phyloP scores from a whole-genome alignment of 306 rosid genomes.

The Prunus persica region DNA sequence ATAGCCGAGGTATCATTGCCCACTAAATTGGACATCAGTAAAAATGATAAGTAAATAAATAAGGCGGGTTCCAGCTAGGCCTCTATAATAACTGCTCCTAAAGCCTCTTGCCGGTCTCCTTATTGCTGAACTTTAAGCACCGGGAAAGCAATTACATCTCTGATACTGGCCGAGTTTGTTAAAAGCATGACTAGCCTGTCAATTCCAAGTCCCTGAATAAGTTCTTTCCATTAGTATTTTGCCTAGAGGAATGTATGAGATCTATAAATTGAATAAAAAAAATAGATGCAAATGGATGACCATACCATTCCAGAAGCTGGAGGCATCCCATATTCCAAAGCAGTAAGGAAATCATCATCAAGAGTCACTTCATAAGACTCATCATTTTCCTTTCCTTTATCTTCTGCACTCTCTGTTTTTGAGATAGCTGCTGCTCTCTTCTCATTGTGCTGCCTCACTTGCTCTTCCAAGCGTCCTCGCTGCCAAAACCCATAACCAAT shows the following conservation, averaged over 20 bases:
- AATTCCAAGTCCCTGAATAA: slow-evolving; percentile 88
- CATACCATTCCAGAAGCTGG: slow-evolving; percentile 98
- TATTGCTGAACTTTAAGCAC: slow-evolving; percentile 75
- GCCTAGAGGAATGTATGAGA: not conserved
- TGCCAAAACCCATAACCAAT: slow-evolving; percentile 35
- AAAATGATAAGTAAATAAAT: not conserved
- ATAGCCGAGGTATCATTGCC: not conserved
- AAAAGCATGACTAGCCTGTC: slow-evolving; percentile 95
- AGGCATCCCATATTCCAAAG: slow-evolving; percentile 99
- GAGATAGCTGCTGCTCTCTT: slow-evolving; percentile 53
- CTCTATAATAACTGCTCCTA: not conserved
- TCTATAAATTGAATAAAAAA: not conserved
- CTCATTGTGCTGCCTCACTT: slow-evolving; percentile 78
- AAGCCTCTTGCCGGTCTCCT: slow-evolving; percentile 6
- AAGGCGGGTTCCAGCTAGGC: not conserved
- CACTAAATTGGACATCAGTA: not conserved
- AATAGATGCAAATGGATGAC: slow-evolving; percentile 18
- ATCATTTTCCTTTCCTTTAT: slow-evolving; percentile 45
- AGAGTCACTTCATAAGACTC: slow-evolving; percentile 76
- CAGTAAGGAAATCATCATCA: slow-evolving; percentile 90
- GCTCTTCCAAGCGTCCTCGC: slow-evolving; percentile 89
- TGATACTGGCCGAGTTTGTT: slow-evolving; percentile 85
- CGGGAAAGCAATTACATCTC: slow-evolving; percentile 97
- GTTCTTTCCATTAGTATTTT: slow-evolving; percentile 17
- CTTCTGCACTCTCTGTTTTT: slow-evolving; percentile 24